These are phyloP conservation scores for Tricholoma saponaceum DNA, from an alignment of 768 basidiomycete genomes.

Conservation along the genomic window DNA sequence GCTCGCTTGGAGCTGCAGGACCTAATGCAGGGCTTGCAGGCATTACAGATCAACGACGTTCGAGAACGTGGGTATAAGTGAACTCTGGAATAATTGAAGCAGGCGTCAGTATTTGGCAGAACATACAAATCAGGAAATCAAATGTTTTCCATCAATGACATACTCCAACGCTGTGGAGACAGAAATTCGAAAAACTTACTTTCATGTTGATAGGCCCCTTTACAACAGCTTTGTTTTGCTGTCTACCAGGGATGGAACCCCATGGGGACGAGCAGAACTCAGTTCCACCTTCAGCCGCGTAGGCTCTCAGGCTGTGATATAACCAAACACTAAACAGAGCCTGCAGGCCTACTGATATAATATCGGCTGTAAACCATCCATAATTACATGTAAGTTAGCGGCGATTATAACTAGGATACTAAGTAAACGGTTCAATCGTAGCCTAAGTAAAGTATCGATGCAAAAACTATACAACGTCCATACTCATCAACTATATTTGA, in stretches of 20 bases:
- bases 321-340: too few relatives aligned
- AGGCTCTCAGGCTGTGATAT: too few relatives aligned
- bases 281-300: too few relatives aligned
- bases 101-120: neutral
- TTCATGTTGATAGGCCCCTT: too few relatives aligned
- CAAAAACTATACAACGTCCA: neutral
- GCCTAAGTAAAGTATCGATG: neutral
- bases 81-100: too few relatives aligned
- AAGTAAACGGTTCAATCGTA: neutral
- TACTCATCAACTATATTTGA: neutral
- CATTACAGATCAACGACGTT: neutral
- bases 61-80: neutral
- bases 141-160: neutral
- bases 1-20: constrained; percentile 28
- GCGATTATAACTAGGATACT: neutral
- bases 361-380: too few relatives aligned
- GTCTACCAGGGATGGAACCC: too few relatives aligned
- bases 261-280: too few relatives aligned
- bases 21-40: neutral
- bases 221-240: too few relatives aligned
- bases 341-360: too few relatives aligned
- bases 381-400: too few relatives aligned
- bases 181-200: neutral
- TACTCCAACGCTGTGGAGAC: neutral
- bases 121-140: neutral